These are phyloP conservation scores for Cystofilobasidium ferigula DNA, from an alignment of 768 basidiomycete species.

Conservation along the genomic window DNA sequence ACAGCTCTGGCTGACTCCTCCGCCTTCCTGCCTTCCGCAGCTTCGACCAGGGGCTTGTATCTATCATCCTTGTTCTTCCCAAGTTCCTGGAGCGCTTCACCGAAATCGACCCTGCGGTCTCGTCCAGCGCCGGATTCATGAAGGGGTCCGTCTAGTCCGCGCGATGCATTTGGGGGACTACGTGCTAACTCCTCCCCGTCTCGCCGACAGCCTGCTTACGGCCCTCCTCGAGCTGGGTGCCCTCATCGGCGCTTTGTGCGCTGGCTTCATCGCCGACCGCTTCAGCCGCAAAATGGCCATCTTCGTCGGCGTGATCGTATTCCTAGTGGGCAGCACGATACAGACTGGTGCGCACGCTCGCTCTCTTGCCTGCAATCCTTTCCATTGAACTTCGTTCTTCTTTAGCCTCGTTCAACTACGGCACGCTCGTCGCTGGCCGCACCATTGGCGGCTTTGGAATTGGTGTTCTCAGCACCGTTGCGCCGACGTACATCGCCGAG, in stretches of 20 bases:
- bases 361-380: too few relatives aligned
- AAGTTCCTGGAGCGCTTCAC: background rate
- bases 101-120: background rate
- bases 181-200: background rate
- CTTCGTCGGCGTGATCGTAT: background rate
- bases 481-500: background rate
- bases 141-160: slow-evolving; percentile 6
- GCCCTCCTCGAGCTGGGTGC: slow-evolving; percentile 9
- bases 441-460: slow-evolving; percentile 4
- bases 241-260: background rate
- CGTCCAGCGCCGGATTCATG: background rate
- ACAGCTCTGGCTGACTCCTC: too few relatives aligned
- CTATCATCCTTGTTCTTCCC: slow-evolving; percentile 3
- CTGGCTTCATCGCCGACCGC: background rate
- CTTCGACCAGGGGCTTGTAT: slow-evolving; percentile 8
- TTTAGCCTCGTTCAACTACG: background rate
- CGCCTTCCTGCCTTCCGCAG: too few relatives aligned
- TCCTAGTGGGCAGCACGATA: background rate
- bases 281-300: background rate
- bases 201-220: background rate
- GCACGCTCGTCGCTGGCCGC: slow-evolving; percentile 1
- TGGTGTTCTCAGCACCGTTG: background rate
- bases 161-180: too few relatives aligned
- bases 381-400: background rate
- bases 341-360: background rate